Base-by-base conservation (phyloP, 805 yeast genomes). In the Priceomyces castillae region DNA sequence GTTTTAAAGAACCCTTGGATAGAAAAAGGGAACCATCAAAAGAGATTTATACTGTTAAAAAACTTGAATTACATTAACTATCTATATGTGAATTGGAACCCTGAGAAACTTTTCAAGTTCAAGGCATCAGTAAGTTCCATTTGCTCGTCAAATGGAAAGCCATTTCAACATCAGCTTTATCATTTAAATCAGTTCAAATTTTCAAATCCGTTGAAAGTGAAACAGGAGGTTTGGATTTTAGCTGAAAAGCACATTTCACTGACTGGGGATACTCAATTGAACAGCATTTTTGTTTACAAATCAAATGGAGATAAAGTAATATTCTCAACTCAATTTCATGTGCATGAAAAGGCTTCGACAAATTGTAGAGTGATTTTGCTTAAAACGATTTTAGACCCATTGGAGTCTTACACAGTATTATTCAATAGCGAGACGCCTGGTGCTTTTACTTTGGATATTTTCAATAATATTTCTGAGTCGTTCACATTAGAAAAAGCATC, bases 81-180 rank as follows among this genome's bases (percentile, higher is more conserved):
- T 56, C 46, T 86, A 2, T 88, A 87, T 56, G 45, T 87, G 31
- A 86, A 82, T 56, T 85, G 95, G 92, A 69, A 79, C 44, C 74
- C 80, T 0, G 22, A 38, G 0, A 23, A 30, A 4, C 41, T 54
- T 11, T 61, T 57, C 43, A 49, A 50, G 30, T 54, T 57, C 18
- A 48, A 50, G 1, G 67, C 64, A 46, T 47, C 46, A 7, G 44
- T 51, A 37, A 59, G 56, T 12, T 70, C 62, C 34, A 49, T 67
- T 7, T 46, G 37, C 31, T 23, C 40, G 30, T 19, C 17, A 10
- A 37, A 16, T 7, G 39, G 15, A 12, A 12, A 22, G n/a, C 22
- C 20, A 7, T 28, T 14, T 14, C 47, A 20, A 16, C 28, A 38
- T 5, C 45, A 41, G 31, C 39, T 65, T 44, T 52, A 52, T 31